These are phyloP conservation scores for Pezicula carpinea DNA, from an alignment of 2,329 filamentous ascomycete species.

Conservation along the genomic window DNA sequence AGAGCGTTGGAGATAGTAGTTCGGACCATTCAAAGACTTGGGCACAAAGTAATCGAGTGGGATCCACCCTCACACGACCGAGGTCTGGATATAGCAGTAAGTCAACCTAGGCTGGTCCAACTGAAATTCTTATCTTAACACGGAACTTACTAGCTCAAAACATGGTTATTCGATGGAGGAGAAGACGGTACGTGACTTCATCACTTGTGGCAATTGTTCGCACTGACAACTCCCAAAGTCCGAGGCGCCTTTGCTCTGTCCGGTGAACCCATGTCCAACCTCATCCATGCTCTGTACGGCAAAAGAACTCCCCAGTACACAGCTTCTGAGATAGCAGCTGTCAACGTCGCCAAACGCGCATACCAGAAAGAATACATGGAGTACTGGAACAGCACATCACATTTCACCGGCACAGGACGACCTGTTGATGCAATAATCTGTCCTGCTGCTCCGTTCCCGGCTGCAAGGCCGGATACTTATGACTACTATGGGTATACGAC, in stretches of 20 bases:
- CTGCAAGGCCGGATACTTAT: conserved; percentile 42
- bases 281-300: conserved; percentile 15
- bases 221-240: conserved; percentile 21
- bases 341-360: conserved; percentile 48
- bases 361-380: conserved; percentile 57
- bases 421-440: conserved; percentile 52
- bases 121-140: conserved; percentile 6
- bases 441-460: conserved; percentile 45
- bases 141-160: conserved; percentile 19
- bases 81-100: conserved; percentile 35
- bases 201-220: not conserved
- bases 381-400: conserved; percentile 31
- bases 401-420: conserved; percentile 24
- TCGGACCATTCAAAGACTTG: conserved; percentile 42
- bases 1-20: conserved; percentile 48
- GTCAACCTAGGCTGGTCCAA: conserved; percentile 27
- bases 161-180: conserved; percentile 44
- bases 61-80: conserved; percentile 44
- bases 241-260: conserved; percentile 46
- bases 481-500: conserved; percentile 37
- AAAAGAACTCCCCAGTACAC: conserved; percentile 28
- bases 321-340: conserved; percentile 24
- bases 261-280: conserved; percentile 42
- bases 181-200: conserved; percentile 31
- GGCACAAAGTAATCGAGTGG: conserved; percentile 58